Evolutionary conservation across 2,329 filamentous ascomycete species (phyloP), one percentile per base, ranked within the genome.

Genomic region (Penicillium sp.): DNA sequence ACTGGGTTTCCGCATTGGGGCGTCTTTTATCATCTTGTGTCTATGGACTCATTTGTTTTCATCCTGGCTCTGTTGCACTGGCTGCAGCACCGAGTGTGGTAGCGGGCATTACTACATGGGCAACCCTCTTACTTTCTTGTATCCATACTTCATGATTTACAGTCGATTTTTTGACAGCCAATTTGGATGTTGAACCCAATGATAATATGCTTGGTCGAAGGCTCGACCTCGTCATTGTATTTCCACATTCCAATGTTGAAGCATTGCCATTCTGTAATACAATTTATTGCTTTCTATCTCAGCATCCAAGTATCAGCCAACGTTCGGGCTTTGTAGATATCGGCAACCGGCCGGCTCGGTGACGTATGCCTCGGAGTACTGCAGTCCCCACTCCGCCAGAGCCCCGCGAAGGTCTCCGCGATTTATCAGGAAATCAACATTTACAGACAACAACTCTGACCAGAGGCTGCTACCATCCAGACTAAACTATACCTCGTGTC

Each of bases 351-450:
- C 40, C 36, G 42, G 43, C 31, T 40, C 36, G 39, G 62, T 64
- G 62, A 64, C 62, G 62, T 64, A 63, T 53, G 16, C 40, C 34
- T 60, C 63, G 63, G 63, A 63, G 63, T 57, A 64, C 62, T 55
- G 57, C 52, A 60, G 63, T 65, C 62, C 63, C 63, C 62, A 64
- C 61, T 58, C 51, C 55, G 47, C 51, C 49, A 46, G 51, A 52
- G 49, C 63, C 63, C 63, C 61, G 58, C 63, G 59, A 59, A 55
- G 31, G 31, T 34, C 31, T 36, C 34, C 34, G 34, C 34, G 34
- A 52, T 42, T 56, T 60, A 58, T 58, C 58, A 49, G 52, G 51
- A 34, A 29, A 52, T 31, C 29, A 34, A 38, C n/a, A 29, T 14
- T 31, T 29, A 27, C 22, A 32, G 16, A 47, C 49, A n/a, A 36